Conservation (phyloP, 371 early-diverging fungal genomes). For the Homolaphlyctis polyrhiza region DNA sequence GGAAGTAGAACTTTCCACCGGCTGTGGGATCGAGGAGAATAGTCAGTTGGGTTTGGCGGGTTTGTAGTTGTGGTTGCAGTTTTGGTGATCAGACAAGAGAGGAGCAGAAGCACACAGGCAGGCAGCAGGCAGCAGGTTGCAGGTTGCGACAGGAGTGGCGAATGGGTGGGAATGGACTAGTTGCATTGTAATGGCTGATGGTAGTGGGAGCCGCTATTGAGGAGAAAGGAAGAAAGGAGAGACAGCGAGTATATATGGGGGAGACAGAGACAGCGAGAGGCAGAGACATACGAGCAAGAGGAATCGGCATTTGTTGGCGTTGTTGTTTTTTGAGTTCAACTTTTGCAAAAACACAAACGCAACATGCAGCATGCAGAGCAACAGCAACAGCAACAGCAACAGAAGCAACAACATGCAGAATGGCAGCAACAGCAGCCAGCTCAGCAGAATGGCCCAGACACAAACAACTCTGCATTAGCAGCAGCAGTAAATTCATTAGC, state of each 20-base stretch:
- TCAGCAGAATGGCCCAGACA: neutral
- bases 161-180: neutral
- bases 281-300: neutral
- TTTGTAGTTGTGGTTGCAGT: neutral
- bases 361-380: neutral
- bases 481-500: neutral
- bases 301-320: neutral
- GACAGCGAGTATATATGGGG: too few relatives aligned
- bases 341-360: neutral
- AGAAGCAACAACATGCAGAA: neutral
- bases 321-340: neutral
- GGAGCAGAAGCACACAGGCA: neutral
- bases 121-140: neutral
- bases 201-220: neutral
- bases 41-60: neutral
- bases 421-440: neutral
- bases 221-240: neutral
- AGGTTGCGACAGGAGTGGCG: neutral
- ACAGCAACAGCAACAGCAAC: neutral
- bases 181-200: neutral
- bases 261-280: too few relatives aligned
- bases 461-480: neutral
- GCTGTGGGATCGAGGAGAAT: conserved; percentile 7
- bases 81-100: too few relatives aligned
- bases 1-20: conserved; percentile 74